phyloP scores from a whole-genome alignment of 495 filamentous ascomycete species.

The Aspergillus wentii region DNA sequence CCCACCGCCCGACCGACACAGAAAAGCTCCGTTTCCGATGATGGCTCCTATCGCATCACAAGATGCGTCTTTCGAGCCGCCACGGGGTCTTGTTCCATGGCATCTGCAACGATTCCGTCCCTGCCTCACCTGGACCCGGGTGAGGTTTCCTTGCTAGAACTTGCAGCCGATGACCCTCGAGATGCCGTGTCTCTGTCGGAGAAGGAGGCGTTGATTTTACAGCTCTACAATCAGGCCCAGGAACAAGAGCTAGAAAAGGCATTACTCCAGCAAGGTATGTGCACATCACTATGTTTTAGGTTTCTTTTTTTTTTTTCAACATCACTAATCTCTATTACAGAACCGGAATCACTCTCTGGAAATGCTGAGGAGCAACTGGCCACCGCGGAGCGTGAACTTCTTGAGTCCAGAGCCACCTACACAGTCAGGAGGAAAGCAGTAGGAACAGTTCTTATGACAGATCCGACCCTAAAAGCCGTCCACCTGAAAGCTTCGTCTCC shows the following conservation, averaged over 20 bases:
- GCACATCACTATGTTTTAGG: too few species aligned
- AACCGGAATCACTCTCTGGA: constrained; percentile 25
- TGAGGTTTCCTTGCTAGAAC: constrained; percentile 33
- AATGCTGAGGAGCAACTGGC: constrained; percentile 47
- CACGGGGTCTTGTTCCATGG: constrained; percentile 34
- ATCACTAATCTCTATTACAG: constrained; percentile 14
- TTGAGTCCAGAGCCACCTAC: constrained; percentile 65
- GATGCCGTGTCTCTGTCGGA: constrained; percentile 54
- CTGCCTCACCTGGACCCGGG: constrained; percentile 32
- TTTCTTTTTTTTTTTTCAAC: constrained; percentile 1
- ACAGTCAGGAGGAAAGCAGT: constrained; percentile 62
- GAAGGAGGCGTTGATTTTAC: constrained; percentile 56
- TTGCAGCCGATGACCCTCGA: constrained; percentile 36
- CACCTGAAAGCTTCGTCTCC: constrained; percentile 63
- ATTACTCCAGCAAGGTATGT: constrained; percentile 52
- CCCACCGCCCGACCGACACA: background rate
- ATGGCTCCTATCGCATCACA: constrained; percentile 33
- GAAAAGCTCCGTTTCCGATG: constrained; percentile 10
- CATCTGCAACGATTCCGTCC: constrained; percentile 26
- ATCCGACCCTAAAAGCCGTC: constrained; percentile 71
- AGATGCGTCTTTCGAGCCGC: constrained; percentile 23
- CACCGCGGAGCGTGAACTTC: constrained; percentile 56
- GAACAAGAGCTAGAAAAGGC: constrained; percentile 66
- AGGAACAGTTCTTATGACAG: constrained; percentile 59
- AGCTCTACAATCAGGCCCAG: constrained; percentile 64